A percentile compares a stretch with the other conserved stretches of the same genome.
Evolutionary conservation across 2,329 filamentous ascomycete genomes (phyloP).

Genomic region (Didymella pomorum): DNA sequence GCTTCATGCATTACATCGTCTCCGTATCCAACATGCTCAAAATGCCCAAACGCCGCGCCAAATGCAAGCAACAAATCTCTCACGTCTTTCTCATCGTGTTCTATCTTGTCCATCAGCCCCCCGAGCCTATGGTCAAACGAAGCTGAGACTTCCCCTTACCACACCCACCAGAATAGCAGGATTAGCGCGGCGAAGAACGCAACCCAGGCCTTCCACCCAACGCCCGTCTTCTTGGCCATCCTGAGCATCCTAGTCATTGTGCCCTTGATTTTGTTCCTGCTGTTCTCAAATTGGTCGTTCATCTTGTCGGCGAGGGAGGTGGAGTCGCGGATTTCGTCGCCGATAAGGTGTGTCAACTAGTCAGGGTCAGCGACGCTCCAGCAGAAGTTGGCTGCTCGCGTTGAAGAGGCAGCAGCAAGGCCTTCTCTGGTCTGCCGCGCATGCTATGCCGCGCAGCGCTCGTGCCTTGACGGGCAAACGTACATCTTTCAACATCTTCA

Average conservation of each 20-base stretch:
- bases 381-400: background rate
- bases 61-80: slow-evolving; percentile 9
- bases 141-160: too few relatives aligned
- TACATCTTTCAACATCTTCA: slow-evolving; percentile 87
- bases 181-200: slow-evolving; percentile 85
- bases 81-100: too few relatives aligned
- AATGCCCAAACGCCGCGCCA: slow-evolving; percentile 20
- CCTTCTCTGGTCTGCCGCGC: too few relatives aligned
- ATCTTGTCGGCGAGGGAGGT: slow-evolving; percentile 90
- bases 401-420: background rate
- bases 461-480: slow-evolving; percentile 56
- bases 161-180: slow-evolving; percentile 88
- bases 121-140: background rate
- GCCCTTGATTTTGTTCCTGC: slow-evolving; percentile 78
- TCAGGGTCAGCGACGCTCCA: background rate
- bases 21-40: background rate
- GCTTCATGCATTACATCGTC: background rate
- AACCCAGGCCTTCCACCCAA: slow-evolving; percentile 95
- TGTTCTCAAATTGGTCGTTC: slow-evolving; percentile 92
- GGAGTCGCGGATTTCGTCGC: slow-evolving; percentile 92
- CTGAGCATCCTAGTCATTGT: slow-evolving; percentile 98
- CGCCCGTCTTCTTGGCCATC: slow-evolving; percentile 94
- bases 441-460: too few relatives aligned
- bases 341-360: slow-evolving; percentile 86
- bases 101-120: too few relatives aligned